phyloP scores from a whole-genome alignment of 768 basidiomycete species.

The Tylopilus balloui region DNA sequence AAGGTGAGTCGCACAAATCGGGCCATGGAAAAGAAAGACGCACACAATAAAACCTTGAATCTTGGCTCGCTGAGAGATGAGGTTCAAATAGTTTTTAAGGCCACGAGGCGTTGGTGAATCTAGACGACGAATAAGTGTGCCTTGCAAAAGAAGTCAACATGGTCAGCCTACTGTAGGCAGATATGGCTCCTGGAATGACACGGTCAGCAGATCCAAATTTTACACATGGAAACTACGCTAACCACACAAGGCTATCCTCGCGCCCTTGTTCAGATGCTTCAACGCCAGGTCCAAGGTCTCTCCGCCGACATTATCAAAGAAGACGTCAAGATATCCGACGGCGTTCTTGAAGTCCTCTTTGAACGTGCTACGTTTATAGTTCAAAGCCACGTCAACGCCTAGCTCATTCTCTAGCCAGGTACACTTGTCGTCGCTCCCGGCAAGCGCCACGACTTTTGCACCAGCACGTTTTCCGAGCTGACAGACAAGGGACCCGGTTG shows the following conservation, averaged over 20 bases:
- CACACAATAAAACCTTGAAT: constrained; percentile 85
- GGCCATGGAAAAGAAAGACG: constrained; percentile 15
- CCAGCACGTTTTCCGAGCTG: constrained; percentile 78
- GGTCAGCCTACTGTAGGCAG: constrained; percentile 62
- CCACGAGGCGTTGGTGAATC: constrained; percentile 60
- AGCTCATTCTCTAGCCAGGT: constrained; percentile 80
- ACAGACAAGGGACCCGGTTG: constrained; percentile 79
- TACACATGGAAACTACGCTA: constrained; percentile 20
- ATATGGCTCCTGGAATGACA: constrained; percentile 63
- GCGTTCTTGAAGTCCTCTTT: constrained; percentile 61
- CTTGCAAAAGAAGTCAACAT: not conserved
- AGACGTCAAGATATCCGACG: constrained; percentile 78
- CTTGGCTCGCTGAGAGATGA: constrained; percentile 75
- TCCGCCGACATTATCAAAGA: constrained; percentile 79
- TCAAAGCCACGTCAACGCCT: constrained; percentile 76
- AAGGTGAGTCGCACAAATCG: not conserved
- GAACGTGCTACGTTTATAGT: constrained; percentile 83
- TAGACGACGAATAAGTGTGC: constrained; percentile 22
- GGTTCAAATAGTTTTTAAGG: constrained; percentile 57
- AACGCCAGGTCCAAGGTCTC: constrained; percentile 80
- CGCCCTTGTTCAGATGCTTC: constrained; percentile 68
- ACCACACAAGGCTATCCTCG: constrained; percentile 82
- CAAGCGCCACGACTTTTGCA: constrained; percentile 84
- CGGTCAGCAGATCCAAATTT: constrained; percentile 1
- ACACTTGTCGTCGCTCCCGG: constrained; percentile 81